Evolutionary conservation across 371 early-diverging fungal genomes (phyloP), one percentile per base, ranked within the genome.

Genomic region (Syncephalastrum contaminatum): DNA sequence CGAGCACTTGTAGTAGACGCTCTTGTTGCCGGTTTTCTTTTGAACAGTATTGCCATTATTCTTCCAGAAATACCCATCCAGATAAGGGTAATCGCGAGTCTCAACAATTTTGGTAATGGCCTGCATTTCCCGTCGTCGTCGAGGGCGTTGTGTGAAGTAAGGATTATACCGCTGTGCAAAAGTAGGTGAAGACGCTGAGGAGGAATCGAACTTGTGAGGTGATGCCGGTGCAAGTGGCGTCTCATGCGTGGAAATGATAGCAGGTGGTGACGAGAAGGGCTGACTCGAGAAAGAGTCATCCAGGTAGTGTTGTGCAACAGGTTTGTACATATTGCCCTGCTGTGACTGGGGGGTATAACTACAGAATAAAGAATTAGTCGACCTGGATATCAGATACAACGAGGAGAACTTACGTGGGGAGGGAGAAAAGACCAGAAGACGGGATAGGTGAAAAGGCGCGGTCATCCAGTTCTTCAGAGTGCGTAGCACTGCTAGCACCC

Each of bases 91-190:
- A 39, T 85, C 86, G 22, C 71, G 75, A 6, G 86, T 84, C 48
- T 85, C 86, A 13, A 85, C 81, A 49, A 84, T 79, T 60, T 81
- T 81, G 36, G 81, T 83, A 22, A 85, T 82, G 4, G 86, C 82
- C 46, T 83, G 84, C 84, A 85, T 85, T 59, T 82, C 84, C 39
- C 84, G 72, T 53, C 86, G 66, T 48, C 77, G 75, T 13, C 81
- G 74, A 58, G 80, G 80, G 22, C 77, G 59, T 12, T 22, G 51
- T 47, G 27, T 18, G 41, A 13, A n/a, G 55, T 30, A 42, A 27
- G 24, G 48, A 44, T 44, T 21, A 12, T 44, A 19, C 2, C 36
- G 36, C 10, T 30, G 36, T 12, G 36, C 36, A 30, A 30, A 30
- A 30, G 36, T 30, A 30, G 36, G 36, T 12, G 36, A 30, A 12